Evolutionary conservation across 78 protist species (phyloP).

Genomic region (Dictyostelium citrinum): DNA sequence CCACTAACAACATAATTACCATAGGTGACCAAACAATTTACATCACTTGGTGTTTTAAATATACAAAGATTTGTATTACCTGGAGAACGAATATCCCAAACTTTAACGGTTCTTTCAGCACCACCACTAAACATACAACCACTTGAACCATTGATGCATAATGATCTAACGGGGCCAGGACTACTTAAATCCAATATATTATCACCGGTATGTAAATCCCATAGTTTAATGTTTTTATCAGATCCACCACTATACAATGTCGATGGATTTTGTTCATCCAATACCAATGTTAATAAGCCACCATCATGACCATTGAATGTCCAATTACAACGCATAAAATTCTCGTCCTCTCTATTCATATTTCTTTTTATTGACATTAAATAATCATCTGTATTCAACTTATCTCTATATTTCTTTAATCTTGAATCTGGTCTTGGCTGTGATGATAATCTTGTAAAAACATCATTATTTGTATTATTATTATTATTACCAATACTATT

Average conservation of each 20-base stretch:
- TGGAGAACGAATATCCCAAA: slow-evolving; percentile 35
- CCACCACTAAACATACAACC: slow-evolving; percentile 67
- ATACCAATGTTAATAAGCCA: not conserved
- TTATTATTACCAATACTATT: not conserved
- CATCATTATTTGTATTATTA: not conserved
- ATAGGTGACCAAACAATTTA: not conserved
- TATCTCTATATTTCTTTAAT: slow-evolving; percentile 37
- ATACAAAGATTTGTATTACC: not conserved
- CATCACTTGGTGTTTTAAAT: slow-evolving; percentile 12
- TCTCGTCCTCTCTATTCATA: not conserved
- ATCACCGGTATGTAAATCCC: slow-evolving; percentile 71
- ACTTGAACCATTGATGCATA: not conserved
- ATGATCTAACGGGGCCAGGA: slow-evolving; percentile 32
- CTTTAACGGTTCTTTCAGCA: slow-evolving; percentile 20
- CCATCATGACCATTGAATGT: slow-evolving; percentile 69
- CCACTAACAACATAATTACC: slow-evolving; percentile 50
- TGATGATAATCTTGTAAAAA: slow-evolving; percentile 51
- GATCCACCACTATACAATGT: slow-evolving; percentile 25
- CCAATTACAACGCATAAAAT: slow-evolving; percentile 28
- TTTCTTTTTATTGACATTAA: not conserved
- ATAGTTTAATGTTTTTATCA: slow-evolving; percentile 59
- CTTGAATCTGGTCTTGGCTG: slow-evolving; percentile 66
- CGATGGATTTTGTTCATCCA: not conserved
- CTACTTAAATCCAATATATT: slow-evolving; percentile 32
- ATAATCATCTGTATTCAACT: slow-evolving; percentile 35